Base-by-base conservation (phyloP, 1,139 yeast genomes). In the Hansenula sp. region DNA sequence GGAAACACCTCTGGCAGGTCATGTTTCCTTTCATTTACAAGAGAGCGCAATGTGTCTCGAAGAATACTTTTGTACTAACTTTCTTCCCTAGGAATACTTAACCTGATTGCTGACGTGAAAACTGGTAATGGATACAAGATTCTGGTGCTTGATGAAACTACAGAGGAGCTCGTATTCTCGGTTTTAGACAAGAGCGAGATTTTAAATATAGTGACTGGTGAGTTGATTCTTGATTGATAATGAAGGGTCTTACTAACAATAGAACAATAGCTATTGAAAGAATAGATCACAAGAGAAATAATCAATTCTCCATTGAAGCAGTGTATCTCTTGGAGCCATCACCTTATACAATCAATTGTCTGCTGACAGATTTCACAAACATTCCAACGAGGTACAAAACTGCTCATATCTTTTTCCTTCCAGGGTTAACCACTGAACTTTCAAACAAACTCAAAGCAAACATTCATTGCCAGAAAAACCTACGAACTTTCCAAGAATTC, bases 311-410 rank as follows among this genome's bases (percentile, higher is more conserved):
- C 29, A 70, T 76, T 37, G 85, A 76, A 48, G 88, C 81, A 3
- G 59, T 82, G 2, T 82, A 82, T 54, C 59, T 82, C 20, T 53
- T 81, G 18, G 75, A 75, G 37, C 84, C 88, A 1, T 60, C 73
- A 2, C 56, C 57, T 28, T 79, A 69, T 55, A 69, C 77, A 12
- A 62, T 79, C 37, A 77, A 75, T 42, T 81, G 89, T 56, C 62
- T 83, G 21, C 59, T 72, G 33, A 73, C 82, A 0, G 90, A 83
- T 55, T 81, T 73, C 49, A 61, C 72, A 2, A 64, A 67, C 18
- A 54, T 61, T 9, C 82, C 84, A 0, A 62, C 71, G 14, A 66
- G 84, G 37, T 82, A 82, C 56, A 71, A 71, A 24, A 71, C 69
- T 27, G 79, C 82, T 1, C 77, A 79, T 56, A 62, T 79, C 14